These are phyloP conservation scores for Pholiota conissans DNA, from an alignment of 768 basidiomycete genomes.

Conservation along the genomic window DNA sequence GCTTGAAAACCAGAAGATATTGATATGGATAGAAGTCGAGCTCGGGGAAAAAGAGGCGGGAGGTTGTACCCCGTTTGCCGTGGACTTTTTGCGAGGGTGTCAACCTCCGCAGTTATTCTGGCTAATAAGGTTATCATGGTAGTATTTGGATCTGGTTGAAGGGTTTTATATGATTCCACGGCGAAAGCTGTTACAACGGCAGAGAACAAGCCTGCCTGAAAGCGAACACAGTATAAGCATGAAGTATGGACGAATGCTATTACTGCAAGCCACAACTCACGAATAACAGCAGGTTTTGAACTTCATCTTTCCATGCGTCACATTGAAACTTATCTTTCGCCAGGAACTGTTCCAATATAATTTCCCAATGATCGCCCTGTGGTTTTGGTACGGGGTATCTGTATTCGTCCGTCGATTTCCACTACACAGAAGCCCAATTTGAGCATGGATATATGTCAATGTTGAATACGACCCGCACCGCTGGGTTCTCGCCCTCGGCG, in stretches of 20 bases:
- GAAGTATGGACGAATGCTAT: not conserved
- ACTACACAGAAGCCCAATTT: not conserved
- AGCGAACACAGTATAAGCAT: too few species aligned
- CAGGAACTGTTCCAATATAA: constrained; percentile 3
- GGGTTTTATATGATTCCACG: constrained; percentile 19
- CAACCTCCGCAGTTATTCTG: constrained; percentile 2
- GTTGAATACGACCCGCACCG: too few species aligned
- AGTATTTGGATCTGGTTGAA: constrained; percentile 17
- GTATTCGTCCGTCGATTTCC: not conserved
- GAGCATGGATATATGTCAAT: too few species aligned
- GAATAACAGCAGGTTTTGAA: constrained; percentile 20
- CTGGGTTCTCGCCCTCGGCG: too few species aligned
- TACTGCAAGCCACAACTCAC: constrained; percentile 5
- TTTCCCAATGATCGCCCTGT: constrained; percentile 8
- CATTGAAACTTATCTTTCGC: constrained; percentile 10
- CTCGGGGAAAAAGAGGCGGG: not conserved
- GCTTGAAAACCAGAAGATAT: constrained; percentile 6
- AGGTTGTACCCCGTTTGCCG: not conserved
- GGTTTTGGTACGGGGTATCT: constrained; percentile 5
- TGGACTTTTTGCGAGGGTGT: not conserved
- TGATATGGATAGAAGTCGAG: not conserved
- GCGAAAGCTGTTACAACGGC: constrained; percentile 21
- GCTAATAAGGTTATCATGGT: constrained; percentile 9
- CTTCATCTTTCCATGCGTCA: constrained; percentile 21
- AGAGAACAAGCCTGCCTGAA: constrained; percentile 23